Conservation (phyloP, 495 filamentous ascomycete genomes). For the Stereocaulon alpinum region DNA sequence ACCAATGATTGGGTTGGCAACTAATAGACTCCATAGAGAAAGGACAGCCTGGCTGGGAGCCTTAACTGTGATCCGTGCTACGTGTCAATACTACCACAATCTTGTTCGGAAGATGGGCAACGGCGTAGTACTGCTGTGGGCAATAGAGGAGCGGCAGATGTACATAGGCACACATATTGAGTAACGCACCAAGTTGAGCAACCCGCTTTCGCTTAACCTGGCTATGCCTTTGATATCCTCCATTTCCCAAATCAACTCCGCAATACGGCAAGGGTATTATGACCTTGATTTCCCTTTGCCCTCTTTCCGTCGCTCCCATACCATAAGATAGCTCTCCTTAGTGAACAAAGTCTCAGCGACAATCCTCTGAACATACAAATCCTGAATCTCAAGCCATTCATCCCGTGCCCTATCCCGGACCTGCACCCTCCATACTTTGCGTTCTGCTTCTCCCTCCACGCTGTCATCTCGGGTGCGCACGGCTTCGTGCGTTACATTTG, state of each 20-base stretch:
- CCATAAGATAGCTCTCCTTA: constrained; percentile 87
- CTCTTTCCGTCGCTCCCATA: constrained; percentile 81
- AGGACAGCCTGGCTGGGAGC: too few species aligned
- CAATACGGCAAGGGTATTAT: not conserved
- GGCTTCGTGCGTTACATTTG: constrained; percentile 81
- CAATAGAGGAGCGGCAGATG: not conserved
- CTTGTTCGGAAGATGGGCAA: not conserved
- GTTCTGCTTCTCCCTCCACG: constrained; percentile 70
- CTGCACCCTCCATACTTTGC: constrained; percentile 72
- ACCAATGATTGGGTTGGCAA: too few species aligned
- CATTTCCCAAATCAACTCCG: not conserved
- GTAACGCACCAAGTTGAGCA: too few species aligned
- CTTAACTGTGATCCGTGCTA: too few species aligned
- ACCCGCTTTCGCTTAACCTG: not conserved
- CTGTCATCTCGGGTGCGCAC: constrained; percentile 63
- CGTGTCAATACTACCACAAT: too few species aligned
- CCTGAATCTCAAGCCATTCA: constrained; percentile 90
- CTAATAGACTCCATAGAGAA: too few species aligned
- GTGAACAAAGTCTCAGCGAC: constrained; percentile 81
- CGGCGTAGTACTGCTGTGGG: not conserved
- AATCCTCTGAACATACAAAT: constrained; percentile 81
- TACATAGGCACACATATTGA: not conserved
- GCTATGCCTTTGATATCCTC: too few species aligned
- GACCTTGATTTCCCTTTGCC: constrained; percentile 32
- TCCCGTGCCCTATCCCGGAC: constrained; percentile 50